Base-by-base conservation (phyloP, 139 green algal species). In the Chlamydomonas applanata region DNA sequence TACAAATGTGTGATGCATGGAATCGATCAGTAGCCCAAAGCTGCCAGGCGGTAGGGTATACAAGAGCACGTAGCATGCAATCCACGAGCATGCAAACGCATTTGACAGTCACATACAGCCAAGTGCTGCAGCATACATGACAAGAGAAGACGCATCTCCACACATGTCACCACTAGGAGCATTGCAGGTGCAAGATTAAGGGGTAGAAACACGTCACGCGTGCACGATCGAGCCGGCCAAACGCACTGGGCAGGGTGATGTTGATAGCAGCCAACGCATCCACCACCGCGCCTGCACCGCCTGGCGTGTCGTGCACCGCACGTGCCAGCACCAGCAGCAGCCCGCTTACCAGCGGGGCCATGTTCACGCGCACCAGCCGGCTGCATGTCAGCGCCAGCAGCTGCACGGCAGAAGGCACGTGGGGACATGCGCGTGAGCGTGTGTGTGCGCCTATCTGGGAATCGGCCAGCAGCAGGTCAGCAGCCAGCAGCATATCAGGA, bases 291-390 rank as follows among this genome's bases (percentile, higher is more conserved):
- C 7, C 40, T 7, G 4, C 66, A 77, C 66, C 2, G 24, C 69
- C 4, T 27, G 44, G 56, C 62, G 52, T 63, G 29, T 32, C 36
- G 44, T 77, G 27, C 33, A 32, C 72, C 56, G 75, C 66, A 0
- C 49, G 19, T 0, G 29, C 27, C 14, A 83, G 64, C 22, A 77
- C 78, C 33, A 77, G 24, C 44, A 83, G 4, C 45, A 83, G 72
- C 16, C 78, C 78, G 27, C 62, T 59, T 25, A 83, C 77, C 45
- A 83, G 78, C 25, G 72, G 57, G 0, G 56, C 34, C 30, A 76
- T 40, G 45, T 79, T 76, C n/a, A 34, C 44, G 33, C 14, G 46
- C 29, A 70, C 78, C 57, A 83, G 72, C 34, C 76, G 76, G 27
- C 25, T 4, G 11, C 22, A 20, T 2, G 69, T 59, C 0, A n/a